These are phyloP conservation scores for Leishmania martiniquensis DNA, from an alignment of 208 protist genomes.

Conservation along the genomic window DNA sequence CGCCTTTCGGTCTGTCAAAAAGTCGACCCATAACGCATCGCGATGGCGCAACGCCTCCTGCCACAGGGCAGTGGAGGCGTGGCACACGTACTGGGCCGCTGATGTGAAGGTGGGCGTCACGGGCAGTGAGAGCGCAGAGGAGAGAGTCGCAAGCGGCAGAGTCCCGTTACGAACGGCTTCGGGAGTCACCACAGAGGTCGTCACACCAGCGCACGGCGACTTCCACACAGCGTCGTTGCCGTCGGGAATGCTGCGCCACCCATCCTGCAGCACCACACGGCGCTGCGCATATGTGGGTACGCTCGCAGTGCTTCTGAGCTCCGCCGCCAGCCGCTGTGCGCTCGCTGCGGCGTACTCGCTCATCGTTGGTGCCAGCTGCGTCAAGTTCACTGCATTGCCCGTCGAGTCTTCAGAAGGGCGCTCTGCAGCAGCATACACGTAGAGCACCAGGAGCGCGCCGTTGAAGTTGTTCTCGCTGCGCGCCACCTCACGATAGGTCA, in stretches of 20 bases:
- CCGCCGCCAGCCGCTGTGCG: background rate
- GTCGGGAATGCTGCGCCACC: background rate
- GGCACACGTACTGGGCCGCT: conserved; percentile 1
- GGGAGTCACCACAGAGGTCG: background rate
- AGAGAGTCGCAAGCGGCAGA: background rate
- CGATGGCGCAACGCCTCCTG: background rate
- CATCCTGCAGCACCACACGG: background rate
- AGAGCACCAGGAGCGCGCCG: conserved; percentile 11
- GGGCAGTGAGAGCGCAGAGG: background rate
- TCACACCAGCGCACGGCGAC: conserved; percentile 7
- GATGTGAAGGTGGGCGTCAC: background rate
- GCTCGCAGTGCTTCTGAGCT: background rate
- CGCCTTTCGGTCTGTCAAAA: conserved; percentile 25
- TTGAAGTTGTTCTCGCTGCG: conserved; percentile 30
- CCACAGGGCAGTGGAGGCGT: no score
- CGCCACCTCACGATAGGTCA: conserved; percentile 37
- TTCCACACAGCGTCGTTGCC: background rate
- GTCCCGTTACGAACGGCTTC: background rate
- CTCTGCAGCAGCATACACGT: conserved; percentile 19
- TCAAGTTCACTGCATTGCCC: background rate
- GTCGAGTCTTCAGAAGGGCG: background rate
- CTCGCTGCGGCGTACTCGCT: background rate
- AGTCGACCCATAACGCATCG: conserved; percentile 31
- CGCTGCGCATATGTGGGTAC: background rate
- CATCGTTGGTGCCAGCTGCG: background rate